phyloP scores from a whole-genome alignment of 2,329 filamentous ascomycete species.

The Aureobasidium leucospermi region DNA sequence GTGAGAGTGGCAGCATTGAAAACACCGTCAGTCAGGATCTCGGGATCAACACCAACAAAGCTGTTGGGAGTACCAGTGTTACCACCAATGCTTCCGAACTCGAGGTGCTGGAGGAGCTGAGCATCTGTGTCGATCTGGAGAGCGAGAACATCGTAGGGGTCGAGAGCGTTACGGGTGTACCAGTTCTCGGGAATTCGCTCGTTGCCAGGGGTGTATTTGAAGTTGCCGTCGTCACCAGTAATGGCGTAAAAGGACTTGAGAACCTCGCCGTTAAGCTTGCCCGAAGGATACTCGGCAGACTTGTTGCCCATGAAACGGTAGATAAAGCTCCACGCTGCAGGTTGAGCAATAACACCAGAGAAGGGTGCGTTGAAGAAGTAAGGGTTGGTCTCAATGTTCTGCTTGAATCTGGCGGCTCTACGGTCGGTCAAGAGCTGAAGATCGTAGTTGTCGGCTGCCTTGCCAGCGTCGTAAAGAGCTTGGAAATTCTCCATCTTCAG shows the following conservation, averaged over 20 bases:
- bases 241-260: constrained; percentile 36
- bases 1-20: constrained; percentile 36
- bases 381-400: constrained; percentile 26
- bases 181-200: constrained; percentile 38
- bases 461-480: constrained; percentile 21
- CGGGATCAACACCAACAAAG: constrained; percentile 30
- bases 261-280: constrained; percentile 29
- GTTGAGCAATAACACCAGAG: constrained; percentile 20
- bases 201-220: constrained; percentile 27
- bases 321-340: constrained; percentile 26
- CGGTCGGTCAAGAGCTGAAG: constrained; percentile 24
- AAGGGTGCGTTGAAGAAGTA: constrained; percentile 28
- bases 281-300: constrained; percentile 31
- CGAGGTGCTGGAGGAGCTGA: constrained; percentile 23
- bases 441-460: constrained; percentile 25
- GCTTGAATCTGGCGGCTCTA: constrained; percentile 23
- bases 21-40: constrained; percentile 33
- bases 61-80: constrained; percentile 29
- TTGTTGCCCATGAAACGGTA: constrained; percentile 35
- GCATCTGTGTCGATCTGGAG: constrained; percentile 19
- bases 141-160: constrained; percentile 28
- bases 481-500: constrained; percentile 23
- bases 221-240: constrained; percentile 26
- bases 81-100: constrained; percentile 29
- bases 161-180: constrained; percentile 25